phyloP scores from a whole-genome alignment of 345 rosid genomes.

The Citrus australasica region DNA sequence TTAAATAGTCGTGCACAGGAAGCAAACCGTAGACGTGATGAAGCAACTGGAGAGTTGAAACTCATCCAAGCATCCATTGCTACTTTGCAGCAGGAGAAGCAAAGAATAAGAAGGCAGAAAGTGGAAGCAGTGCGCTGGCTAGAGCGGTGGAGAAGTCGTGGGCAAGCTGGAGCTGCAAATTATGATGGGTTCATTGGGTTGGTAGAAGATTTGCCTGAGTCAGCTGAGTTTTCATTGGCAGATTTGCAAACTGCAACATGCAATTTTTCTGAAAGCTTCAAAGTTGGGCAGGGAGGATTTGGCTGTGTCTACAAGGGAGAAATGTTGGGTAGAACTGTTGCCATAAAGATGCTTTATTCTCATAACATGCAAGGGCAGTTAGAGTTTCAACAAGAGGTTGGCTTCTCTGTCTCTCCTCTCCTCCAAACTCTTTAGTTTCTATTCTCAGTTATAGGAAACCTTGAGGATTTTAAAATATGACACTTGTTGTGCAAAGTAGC shows the following conservation, averaged over 20 bases:
- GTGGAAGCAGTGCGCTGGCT: constrained; percentile 66
- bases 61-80: constrained; percentile 47
- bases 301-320: constrained; percentile 78
- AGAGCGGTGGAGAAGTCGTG: constrained; percentile 58
- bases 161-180: constrained; percentile 40
- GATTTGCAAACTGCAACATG: constrained; percentile 66
- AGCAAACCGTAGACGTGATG: constrained; percentile 42
- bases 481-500: neutral
- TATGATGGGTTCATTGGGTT: constrained; percentile 44
- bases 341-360: constrained; percentile 57
- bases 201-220: constrained; percentile 48
- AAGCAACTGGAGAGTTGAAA: constrained; percentile 50
- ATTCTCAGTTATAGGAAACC: neutral
- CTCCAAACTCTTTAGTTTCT: neutral
- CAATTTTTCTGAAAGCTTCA: constrained; percentile 75
- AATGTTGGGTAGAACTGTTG: constrained; percentile 81
- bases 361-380: constrained; percentile 62
- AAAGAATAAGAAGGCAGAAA: constrained; percentile 54
- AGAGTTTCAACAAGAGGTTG: constrained; percentile 72
- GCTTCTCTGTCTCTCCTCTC: constrained; percentile 4
- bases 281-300: constrained; percentile 59
- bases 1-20: constrained; percentile 50
- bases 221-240: constrained; percentile 55
- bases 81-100: constrained; percentile 55
- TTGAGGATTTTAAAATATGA: neutral